Base-by-base conservation (phyloP, 306 rosid genomes). In the Spatholobus suberectus region DNA sequence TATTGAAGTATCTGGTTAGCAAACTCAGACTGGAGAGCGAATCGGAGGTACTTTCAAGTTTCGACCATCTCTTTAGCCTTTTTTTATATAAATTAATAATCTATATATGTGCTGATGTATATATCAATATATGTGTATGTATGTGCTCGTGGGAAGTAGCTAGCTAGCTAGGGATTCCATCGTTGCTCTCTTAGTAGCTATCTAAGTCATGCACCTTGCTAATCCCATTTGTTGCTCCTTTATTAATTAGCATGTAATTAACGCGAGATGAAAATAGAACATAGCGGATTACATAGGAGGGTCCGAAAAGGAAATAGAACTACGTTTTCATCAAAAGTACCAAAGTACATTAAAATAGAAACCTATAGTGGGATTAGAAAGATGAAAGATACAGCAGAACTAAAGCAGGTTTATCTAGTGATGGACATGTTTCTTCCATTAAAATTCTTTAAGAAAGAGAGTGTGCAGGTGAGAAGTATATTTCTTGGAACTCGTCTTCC, bases 11-110 rank as follows among this genome's bases (percentile, higher is more conserved):
- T 87, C 86, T 96, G 90, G 97, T 87, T 82, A 88, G 87, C 65
- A 94, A 96, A 87, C 92, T 96, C 82, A 87, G 88, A 81, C 88
- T 96, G 77, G 92, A 94, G 7, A 91, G 82, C 90, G 99, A 96
- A 92, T 94, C 94, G 44, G 98, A 96, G 99, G 99, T 96, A 92
- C 81, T 83, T 74, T 61, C 15, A 66, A 74, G 57, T 85, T 71
- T 29, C 73, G 47, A 43, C 73, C 24, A 23, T 49, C n/a, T 37
- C 79, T 74, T 77, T 73, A 29, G 23, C 38, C n/a, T n/a, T n/a
- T 47, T 63, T 75, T 47, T 11, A 44, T 26, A 55, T 6, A 8
- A 23, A 59, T 14, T 63, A 63, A 40, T 68, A 10, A 38, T 35
- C 49, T 68, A 65, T n/a, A n/a, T n/a, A n/a, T 66, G 17, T 75